These are phyloP conservation scores for Leishmania major DNA, from an alignment of 208 protist species.

Conservation along the genomic window DNA sequence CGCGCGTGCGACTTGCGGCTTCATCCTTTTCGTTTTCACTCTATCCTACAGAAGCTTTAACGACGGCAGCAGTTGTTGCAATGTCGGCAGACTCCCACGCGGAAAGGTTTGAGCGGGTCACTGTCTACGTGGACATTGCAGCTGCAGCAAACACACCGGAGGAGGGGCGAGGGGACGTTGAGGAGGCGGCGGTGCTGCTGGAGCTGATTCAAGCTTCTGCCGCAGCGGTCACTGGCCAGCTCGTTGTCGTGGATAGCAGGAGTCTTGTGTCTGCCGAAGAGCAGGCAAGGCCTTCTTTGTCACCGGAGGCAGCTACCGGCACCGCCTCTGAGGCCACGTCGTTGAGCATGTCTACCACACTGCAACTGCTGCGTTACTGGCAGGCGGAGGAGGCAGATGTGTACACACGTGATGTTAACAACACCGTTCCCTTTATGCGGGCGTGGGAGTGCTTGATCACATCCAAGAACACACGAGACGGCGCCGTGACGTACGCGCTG, in stretches of 20 bases:
- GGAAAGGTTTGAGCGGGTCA: conserved; percentile 25
- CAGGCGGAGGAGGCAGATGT: conserved; percentile 54
- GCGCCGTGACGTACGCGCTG: conserved; percentile 65
- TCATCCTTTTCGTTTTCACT: neutral
- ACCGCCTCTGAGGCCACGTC: neutral
- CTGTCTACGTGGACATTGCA: conserved; percentile 25
- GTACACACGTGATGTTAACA: conserved; percentile 36
- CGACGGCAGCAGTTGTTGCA: neutral
- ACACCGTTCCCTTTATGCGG: conserved; percentile 43
- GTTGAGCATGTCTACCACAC: neutral
- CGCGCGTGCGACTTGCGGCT: neutral
- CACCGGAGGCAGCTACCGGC: neutral
- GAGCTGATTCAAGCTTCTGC: neutral
- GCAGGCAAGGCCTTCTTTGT: neutral
- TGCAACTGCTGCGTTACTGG: conserved; percentile 49
- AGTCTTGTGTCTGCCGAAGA: neutral
- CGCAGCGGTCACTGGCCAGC: conserved; percentile 1
- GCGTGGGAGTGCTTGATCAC: conserved; percentile 61
- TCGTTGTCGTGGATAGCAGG: conserved; percentile 6
- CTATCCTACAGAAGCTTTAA: neutral
- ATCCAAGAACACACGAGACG: conserved; percentile 30
- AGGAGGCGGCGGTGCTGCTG: neutral
- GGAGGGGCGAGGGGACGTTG: neutral
- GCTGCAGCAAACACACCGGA: neutral
- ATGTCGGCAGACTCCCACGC: neutral